Evolutionary conservation across 2,329 filamentous ascomycete genomes (phyloP).

Genomic region (Clathrospora elynae): DNA sequence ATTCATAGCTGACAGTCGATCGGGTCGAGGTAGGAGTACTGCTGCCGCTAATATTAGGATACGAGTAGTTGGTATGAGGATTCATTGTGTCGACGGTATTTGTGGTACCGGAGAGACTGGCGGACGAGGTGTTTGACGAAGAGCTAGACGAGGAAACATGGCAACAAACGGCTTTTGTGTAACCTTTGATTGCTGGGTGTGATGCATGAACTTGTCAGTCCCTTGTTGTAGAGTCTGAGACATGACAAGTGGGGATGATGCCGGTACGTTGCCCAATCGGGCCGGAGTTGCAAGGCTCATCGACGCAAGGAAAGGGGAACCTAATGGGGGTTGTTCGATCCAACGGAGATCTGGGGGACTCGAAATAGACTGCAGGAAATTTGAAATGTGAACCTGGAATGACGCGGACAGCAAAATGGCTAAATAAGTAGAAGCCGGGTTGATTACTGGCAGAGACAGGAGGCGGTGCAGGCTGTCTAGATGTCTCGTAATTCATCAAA

Average conservation of each 20-base stretch:
- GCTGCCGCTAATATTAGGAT: constrained; percentile 21
- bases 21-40: constrained; percentile 25
- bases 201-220: constrained; percentile 22
- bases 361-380: constrained; percentile 6
- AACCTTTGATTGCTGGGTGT: constrained; percentile 21
- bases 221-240: constrained; percentile 26
- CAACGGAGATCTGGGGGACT: constrained; percentile 1
- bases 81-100: constrained; percentile 8
- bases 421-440: constrained; percentile 4
- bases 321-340: constrained; percentile 3
- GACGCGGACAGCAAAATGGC: neutral
- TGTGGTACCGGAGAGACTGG: neutral
- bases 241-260: constrained; percentile 27
- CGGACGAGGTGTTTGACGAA: constrained; percentile 7
- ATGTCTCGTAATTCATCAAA: constrained; percentile 8
- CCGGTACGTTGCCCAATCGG: constrained; percentile 21
- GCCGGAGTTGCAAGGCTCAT: constrained; percentile 17
- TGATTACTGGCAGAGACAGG: constrained; percentile 3
- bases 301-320: constrained; percentile 18
- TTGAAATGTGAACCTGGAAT: neutral
- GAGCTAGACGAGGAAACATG: constrained; percentile 8
- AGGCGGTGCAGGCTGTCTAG: constrained; percentile 11
- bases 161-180: constrained; percentile 22
- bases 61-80: constrained; percentile 9
- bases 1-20: constrained; percentile 23